Evolutionary conservation across 148 eudicot species (phyloP), one percentile per base, ranked within the genome.

Genomic region (Amaranthus palmeri): DNA sequence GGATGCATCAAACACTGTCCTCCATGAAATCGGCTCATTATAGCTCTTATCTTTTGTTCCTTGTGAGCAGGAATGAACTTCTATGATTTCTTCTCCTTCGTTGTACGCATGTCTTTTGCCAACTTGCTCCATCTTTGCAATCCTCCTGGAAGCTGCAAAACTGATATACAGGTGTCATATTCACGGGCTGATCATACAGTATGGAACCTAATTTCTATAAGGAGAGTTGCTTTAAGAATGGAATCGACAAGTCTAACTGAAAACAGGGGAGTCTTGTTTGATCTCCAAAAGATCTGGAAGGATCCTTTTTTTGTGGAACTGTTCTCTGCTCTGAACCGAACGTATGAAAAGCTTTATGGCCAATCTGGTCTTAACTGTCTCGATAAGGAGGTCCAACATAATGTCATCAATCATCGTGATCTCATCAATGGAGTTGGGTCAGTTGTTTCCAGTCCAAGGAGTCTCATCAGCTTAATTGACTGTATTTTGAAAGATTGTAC

Each of bases 21-120:
- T 55, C 12, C 48, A 67, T 66, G 52, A 57, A 8, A 5, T 50
- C 3, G 46, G 52, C 59, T 63, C 47, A 17, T 70, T 47, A 42
- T 41, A 10, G 11, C 42, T 18, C 4, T 60, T 25, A n/a, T 52
- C 40, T 8, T 13, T 76, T 67, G 65, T 14, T 57, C 64, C 47
- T 74, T 68, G 36, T 41, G 5, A 5, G 40, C 76, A 93, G 99
- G 98, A 74, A 95, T 95, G 97, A 88, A 91, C 81, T 89, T 95
- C 76, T 67, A 67, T 45, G 99, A 95, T 79, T 88, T 89, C 88
- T 91, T 92, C 85, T 81, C 84, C 77, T 90, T 95, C 86, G 69
- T 88, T 55, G 77, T 76, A 68, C 90, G 84, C 70, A 82, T 91
- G 78, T 69, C 88, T 4, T 82, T 89, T 42, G 89, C 97, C 79